These are phyloP conservation scores for Fusarium globosum DNA, from an alignment of 2,329 filamentous ascomycete genomes.

Conservation along the genomic window DNA sequence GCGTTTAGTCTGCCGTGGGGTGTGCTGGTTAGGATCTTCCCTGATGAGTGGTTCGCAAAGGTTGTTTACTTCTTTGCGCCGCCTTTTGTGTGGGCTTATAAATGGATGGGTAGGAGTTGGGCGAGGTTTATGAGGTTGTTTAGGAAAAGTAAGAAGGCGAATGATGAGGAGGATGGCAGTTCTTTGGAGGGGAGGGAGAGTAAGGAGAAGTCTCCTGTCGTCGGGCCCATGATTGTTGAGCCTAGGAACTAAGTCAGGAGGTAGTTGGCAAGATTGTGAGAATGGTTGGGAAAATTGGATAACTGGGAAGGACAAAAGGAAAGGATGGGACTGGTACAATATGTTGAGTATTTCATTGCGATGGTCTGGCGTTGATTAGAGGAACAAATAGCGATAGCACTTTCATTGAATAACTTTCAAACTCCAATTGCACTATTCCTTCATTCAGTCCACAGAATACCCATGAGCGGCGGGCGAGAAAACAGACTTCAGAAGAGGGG, in stretches of 20 bases:
- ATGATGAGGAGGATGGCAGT: neutral
- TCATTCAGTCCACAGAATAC: neutral
- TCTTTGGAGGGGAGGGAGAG: neutral
- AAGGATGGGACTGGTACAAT: neutral
- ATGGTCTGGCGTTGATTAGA: neutral
- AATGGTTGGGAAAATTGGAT: neutral
- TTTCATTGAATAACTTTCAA: neutral
- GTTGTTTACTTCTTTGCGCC: slow-evolving; percentile 5
- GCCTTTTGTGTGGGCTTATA: slow-evolving; percentile 9
- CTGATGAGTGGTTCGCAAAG: slow-evolving; percentile 24
- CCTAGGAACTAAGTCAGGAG: neutral
- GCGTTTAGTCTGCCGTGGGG: slow-evolving; percentile 22
- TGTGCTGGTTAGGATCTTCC: slow-evolving; percentile 7
- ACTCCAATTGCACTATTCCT: neutral
- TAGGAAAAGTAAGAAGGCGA: neutral
- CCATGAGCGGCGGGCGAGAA: neutral
- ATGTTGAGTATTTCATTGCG: neutral
- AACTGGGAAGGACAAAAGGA: neutral
- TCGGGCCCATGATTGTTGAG: slow-evolving; percentile 4
- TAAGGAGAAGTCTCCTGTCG: neutral
- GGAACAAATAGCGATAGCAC: neutral
- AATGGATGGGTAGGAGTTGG: neutral
- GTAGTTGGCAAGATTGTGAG: neutral
- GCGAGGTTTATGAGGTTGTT: neutral
- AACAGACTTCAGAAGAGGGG: neutral